Base-by-base conservation (phyloP, 1,284 basidiomycete genomes). In the Cutaneotrichosporon cutaneum region DNA sequence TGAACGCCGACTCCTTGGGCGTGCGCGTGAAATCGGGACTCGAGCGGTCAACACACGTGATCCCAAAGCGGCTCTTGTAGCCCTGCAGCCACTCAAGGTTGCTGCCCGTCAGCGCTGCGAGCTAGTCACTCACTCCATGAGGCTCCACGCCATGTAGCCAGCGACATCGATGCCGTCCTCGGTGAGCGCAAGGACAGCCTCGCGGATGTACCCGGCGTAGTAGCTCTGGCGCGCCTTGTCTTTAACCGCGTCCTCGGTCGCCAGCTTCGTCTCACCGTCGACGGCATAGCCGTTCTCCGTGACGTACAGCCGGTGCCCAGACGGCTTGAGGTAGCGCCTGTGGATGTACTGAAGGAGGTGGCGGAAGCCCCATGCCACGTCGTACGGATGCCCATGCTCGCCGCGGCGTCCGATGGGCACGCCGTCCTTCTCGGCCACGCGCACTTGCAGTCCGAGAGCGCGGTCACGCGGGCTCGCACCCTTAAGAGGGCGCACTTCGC, bases 101-200 rank as follows among this genome's bases (percentile, higher is more conserved):
- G 63, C 57, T 64, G 45, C 14, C n/a, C 33, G 55, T 53, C 26
- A 57, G 56, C 45, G 0, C 13, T 7, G n/a, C 32, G 10, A 18
- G 26, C 2, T 11, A 14, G 4, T 18, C 5, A 68, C 70, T 67
- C 56, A 73, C 72, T 74, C 71, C 24, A 72, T 44, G 33, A 74
- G 54, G 10, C 67, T 68, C 73, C 73, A 74, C 21, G 62, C 70
- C 67, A 74, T 68, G 61, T 68, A 72, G 0, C 70, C 72, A 0
- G 55, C 54, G 14, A 73, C 54, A 9, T 56, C 52, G 24, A 73
- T 67, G 3, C 66, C 67, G n/a, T 72, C 71, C 14, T 59, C 32
- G 5, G 68, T 60, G 2, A 69, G 70, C 33, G 68, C 60, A 4
- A 66, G 47, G 51, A 73, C 35, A 39, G 67, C 66, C 45, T 47